These are phyloP conservation scores for Coemansia sp. DNA, from an alignment of 192 early-diverging fungal genomes.

Conservation along the genomic window DNA sequence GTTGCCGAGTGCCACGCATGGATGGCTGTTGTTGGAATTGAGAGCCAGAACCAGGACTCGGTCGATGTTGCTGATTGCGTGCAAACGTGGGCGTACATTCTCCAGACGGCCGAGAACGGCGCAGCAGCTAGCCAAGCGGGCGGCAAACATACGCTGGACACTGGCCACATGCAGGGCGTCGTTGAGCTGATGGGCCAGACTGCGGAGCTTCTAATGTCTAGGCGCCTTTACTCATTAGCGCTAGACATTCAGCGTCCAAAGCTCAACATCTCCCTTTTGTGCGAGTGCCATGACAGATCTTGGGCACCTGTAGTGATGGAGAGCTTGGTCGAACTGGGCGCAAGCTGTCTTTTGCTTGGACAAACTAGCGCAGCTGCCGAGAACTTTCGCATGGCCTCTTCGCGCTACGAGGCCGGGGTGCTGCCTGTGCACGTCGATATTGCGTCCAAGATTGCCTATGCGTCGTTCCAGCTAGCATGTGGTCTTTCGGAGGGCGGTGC, in stretches of 20 bases:
- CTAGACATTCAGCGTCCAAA: constrained; percentile 1
- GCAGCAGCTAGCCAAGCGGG: background rate
- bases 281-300: constrained; percentile 12
- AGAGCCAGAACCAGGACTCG: background rate
- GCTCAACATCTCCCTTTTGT: background rate
- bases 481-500: constrained; percentile 12
- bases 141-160: background rate
- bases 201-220: constrained; percentile 28
- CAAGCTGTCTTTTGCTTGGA: constrained; percentile 13
- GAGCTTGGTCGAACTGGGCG: constrained; percentile 29
- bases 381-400: constrained; percentile 10
- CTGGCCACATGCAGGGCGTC: constrained; percentile 18
- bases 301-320: constrained; percentile 24
- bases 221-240: constrained; percentile 19
- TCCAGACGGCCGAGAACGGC: background rate
- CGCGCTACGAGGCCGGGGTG: constrained; percentile 27
- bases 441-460: constrained; percentile 17
- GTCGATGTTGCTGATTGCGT: constrained; percentile 2
- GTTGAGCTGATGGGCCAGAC: constrained; percentile 5
- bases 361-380: constrained; percentile 1
- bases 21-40: constrained; percentile 20
- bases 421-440: constrained; percentile 30
- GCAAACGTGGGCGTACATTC: constrained; percentile 14
- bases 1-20: constrained; percentile 37
- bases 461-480: constrained; percentile 19